Evolutionary conservation across 2,329 filamentous ascomycete species (phyloP).

Genomic region (Talaromyces sp.): DNA sequence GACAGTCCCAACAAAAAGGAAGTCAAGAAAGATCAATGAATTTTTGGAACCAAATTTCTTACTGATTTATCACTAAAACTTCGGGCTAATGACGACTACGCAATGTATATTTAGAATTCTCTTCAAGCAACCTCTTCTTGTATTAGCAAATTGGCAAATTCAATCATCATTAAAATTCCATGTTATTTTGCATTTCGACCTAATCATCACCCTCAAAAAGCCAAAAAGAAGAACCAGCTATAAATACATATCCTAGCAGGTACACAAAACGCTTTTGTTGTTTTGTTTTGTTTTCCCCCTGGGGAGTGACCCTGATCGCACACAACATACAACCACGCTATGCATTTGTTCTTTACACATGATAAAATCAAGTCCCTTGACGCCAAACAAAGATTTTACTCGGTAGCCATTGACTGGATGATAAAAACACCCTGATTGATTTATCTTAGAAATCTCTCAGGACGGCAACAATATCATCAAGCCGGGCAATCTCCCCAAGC

Average conservation of each 20-base stretch:
- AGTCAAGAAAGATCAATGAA: not conserved
- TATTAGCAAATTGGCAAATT: not conserved
- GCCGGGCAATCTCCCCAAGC: slow-evolving; percentile 69
- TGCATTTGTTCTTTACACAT: slow-evolving; percentile 4
- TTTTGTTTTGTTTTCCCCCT: not conserved
- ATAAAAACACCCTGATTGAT: not conserved
- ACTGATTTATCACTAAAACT: not conserved
- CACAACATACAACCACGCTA: slow-evolving; percentile 11
- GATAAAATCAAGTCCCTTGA: not conserved
- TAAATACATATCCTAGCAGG: not conserved
- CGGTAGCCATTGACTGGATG: not conserved
- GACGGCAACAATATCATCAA: slow-evolving; percentile 81
- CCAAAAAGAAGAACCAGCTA: not conserved
- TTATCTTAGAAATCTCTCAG: slow-evolving; percentile 65
- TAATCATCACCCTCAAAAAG: not conserved
- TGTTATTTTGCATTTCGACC: not conserved
- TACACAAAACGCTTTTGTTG: not conserved
- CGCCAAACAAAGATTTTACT: not conserved
- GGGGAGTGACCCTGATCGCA: not conserved
- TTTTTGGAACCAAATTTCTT: not conserved
- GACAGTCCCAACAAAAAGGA: not conserved
- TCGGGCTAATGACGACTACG: not conserved
- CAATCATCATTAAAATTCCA: not conserved
- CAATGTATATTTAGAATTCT: not conserved
- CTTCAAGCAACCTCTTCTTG: not conserved